Evolutionary conservation across 2,329 filamentous ascomycete species (phyloP), one percentile per base, ranked within the genome.

Genomic region (Cytospora piceicola): DNA sequence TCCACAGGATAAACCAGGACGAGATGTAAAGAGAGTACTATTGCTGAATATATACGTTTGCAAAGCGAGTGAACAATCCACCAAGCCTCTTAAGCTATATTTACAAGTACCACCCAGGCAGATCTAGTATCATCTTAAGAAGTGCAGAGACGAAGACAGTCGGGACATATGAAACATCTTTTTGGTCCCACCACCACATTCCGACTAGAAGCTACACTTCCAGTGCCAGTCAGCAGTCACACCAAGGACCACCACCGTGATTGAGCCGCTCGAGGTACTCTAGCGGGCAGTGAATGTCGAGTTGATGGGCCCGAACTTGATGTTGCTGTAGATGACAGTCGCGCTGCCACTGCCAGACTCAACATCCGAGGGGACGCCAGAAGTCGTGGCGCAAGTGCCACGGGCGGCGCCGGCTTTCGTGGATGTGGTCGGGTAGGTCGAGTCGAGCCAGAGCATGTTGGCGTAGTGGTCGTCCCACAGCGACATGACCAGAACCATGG

Each of bases 381-480:
- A 78, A 61, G 69, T 71, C 29, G 75, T 78, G 51, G 73, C 68
- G 71, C 80, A 84, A 8, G 74, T 74, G 34, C 82, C 82, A 68
- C 82, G 79, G 56, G 72, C 76, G 70, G 77, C 77, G 72, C 81
- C 81, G 34, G 78, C 78, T 4, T 65, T 65, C 55, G 72, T 72
- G 8, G 75, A 60, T 56, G 77, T 74, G 60, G 79, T 78, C 20
- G 84, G 83, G 78, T 83, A 86, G 72, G 75, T 79, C n/a, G 81
- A 82, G 77, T 88, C 85, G 67, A 88, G 81, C 86, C 86, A 88
- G 63, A 85, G 80, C 84, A 88, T 88, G 77, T 85, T 82, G 72
- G 85, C 78, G 60, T 82, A 77, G 75, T 89, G 83, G 75, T 89
- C 87, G 70, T 88, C 86, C 84, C 84, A 86, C 65, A 86, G 76